phyloP scores from a whole-genome alignment of 352 stramenopile genomes.

The Pythium apleroticum region DNA sequence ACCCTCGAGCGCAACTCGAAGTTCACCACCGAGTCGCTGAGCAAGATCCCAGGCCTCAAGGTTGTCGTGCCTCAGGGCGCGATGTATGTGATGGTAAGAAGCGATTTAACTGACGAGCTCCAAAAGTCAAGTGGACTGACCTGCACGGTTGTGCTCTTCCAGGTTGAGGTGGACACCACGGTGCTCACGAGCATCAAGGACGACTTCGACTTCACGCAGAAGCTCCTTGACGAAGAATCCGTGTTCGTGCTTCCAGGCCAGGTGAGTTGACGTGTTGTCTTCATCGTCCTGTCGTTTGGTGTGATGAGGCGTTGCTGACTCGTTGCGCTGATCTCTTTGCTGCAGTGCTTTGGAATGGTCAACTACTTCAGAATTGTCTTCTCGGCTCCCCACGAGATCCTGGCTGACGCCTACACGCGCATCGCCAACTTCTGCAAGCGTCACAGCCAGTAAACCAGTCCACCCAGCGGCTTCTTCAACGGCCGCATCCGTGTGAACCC shows the following conservation, averaged over 20 bases:
- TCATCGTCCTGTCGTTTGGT: neutral
- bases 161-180: constrained; percentile 41
- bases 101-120: neutral
- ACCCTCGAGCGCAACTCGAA: constrained; percentile 87
- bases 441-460: constrained; percentile 30
- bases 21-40: constrained; percentile 75
- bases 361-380: constrained; percentile 82
- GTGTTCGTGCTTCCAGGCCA: constrained; percentile 94
- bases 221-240: constrained; percentile 94
- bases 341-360: constrained; percentile 55
- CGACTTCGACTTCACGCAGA: constrained; percentile 93
- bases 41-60: constrained; percentile 79
- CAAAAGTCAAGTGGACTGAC: neutral
- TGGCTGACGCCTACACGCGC: constrained; percentile 62
- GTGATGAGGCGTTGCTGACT: neutral
- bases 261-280: constrained; percentile 22
- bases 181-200: constrained; percentile 84
- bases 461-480: neutral
- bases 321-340: neutral
- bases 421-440: constrained; percentile 60
- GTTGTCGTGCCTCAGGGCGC: constrained; percentile 91
- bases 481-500: constrained; percentile 8
- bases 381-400: constrained; percentile 60
- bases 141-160: neutral
- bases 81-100: constrained; percentile 93